Conservation (phyloP, 1,284 basidiomycete species). For the Ustilago vetiveriae region DNA sequence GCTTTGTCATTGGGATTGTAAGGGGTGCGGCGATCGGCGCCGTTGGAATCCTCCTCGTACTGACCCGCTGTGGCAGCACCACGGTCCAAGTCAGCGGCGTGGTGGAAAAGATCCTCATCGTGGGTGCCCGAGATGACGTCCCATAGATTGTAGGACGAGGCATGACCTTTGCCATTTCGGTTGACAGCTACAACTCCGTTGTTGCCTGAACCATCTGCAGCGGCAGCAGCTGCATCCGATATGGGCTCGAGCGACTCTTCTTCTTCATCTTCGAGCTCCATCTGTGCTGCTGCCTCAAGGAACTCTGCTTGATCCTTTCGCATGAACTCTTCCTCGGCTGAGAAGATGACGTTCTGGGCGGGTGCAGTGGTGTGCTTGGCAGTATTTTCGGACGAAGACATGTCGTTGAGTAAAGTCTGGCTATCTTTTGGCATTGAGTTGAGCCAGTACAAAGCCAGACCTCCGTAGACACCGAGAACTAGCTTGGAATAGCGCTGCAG, state of each 20-base stretch:
- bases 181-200: constrained; percentile 1
- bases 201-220: background rate
- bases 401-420: background rate
- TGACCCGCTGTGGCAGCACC: constrained; percentile 40
- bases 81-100: constrained; percentile 43
- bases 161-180: constrained; percentile 8
- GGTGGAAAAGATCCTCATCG: constrained; percentile 60
- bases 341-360: constrained; percentile 24
- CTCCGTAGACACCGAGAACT: constrained; percentile 60
- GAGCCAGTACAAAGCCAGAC: constrained; percentile 56
- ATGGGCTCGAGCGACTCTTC: background rate
- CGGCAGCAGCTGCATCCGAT: background rate
- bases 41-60: constrained; percentile 35
- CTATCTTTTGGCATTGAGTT: constrained; percentile 37
- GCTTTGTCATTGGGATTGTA: constrained; percentile 21
- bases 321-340: constrained; percentile 54
- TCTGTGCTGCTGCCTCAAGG: constrained; percentile 46
- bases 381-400: background rate
- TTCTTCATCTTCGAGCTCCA: constrained; percentile 54
- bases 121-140: constrained; percentile 55
- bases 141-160: constrained; percentile 45
- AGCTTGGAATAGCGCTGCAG: constrained; percentile 57
- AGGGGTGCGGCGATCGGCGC: background rate
- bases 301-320: constrained; percentile 43
- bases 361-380: background rate